Base-by-base conservation (phyloP, 2,329 filamentous ascomycete species). In the Exophiala oligosperma region DNA sequence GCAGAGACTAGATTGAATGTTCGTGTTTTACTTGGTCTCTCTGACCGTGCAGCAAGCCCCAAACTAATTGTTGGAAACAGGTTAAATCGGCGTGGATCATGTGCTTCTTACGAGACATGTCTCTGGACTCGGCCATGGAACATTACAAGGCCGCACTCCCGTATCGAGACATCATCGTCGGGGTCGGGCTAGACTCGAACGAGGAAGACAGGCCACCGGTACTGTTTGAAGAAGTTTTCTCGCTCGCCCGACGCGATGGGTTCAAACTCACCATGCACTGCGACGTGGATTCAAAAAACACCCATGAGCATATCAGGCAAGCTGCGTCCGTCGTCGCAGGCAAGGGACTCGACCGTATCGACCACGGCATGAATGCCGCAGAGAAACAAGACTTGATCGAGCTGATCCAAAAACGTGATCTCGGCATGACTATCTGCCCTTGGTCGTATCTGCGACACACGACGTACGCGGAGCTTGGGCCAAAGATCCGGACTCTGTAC, bases 241-340 rank as follows among this genome's bases (percentile, higher is more conserved):
- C 56, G 7, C 63, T 67, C 21, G 77, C 77, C 1, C 63, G 68
- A 52, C 52, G 51, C 8, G 75, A 79, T 29, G 76, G 77, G 0
- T 70, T 79, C 53, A 72, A 75, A 43, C 68, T 78, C 9, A 81
- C 79, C 2, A 75, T 75, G 64, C 79, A 81, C 53, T 80, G 77
- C 64, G 79, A 81, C 56, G 76, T 80, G 35, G 78, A 75, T 38
- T 76, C 80, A 57, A 76, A 78, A 56, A 77, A 80, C 55, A 74
- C 77, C 0, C 73, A 73, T 24, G 74, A 73, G 37, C 76, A 81
- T 56, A 72, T 79, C n/a, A 65, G 64, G 3, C 71, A 79, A 57
- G 71, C 71, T 4, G 69, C 71, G 17, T 67, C 72, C 41, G 70
- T 66, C 0, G 70, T 73, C 4, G 53, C 41, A 32, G 57, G 57